Evolutionary conservation across 352 stramenopile species (phyloP).

Genomic region (Phytophthora macrochlamydospora): DNA sequence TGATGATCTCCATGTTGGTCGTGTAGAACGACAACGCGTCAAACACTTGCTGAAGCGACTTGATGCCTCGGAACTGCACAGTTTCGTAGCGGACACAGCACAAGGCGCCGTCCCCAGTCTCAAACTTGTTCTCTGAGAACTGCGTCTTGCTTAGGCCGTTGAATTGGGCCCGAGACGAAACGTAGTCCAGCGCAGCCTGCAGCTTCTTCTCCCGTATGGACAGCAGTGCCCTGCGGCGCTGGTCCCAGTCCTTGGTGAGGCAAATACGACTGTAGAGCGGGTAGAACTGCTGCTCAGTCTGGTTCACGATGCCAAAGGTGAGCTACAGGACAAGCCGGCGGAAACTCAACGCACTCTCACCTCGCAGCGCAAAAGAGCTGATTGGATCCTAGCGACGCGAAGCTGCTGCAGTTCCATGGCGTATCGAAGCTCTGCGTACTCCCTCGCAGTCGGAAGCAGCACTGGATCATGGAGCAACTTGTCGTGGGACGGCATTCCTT

Average conservation of each 20-base stretch:
- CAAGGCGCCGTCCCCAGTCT: slow-evolving; percentile 15
- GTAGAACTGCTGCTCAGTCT: slow-evolving; percentile 4
- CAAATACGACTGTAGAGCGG: slow-evolving; percentile 18
- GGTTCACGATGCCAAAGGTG: background rate
- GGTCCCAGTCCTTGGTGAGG: slow-evolving; percentile 3
- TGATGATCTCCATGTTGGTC: slow-evolving; percentile 40
- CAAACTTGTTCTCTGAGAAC: slow-evolving; percentile 19
- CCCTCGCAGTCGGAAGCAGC: slow-evolving; percentile 8
- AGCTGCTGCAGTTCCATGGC: slow-evolving; percentile 21
- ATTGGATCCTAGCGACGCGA: slow-evolving; percentile 22
- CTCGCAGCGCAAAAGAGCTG: slow-evolving; percentile 15
- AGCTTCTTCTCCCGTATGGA: slow-evolving; percentile 11
- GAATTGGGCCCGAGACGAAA: slow-evolving; percentile 6
- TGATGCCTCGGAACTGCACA: slow-evolving; percentile 12
- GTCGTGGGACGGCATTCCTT: slow-evolving; percentile 3
- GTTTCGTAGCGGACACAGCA: slow-evolving; percentile 22
- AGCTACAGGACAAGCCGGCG: background rate
- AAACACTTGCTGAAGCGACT: slow-evolving; percentile 27
- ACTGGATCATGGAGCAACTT: slow-evolving; percentile 18
- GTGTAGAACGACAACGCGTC: slow-evolving; percentile 27
- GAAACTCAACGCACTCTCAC: background rate
- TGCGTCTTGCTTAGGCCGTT: slow-evolving; percentile 12
- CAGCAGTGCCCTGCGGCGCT: slow-evolving; percentile 3
- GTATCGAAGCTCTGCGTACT: slow-evolving; percentile 16
- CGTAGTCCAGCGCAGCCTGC: slow-evolving; percentile 10